Base-by-base conservation (phyloP, 441 rosid species). In the Cnidoscolus chayamansa region DNA sequence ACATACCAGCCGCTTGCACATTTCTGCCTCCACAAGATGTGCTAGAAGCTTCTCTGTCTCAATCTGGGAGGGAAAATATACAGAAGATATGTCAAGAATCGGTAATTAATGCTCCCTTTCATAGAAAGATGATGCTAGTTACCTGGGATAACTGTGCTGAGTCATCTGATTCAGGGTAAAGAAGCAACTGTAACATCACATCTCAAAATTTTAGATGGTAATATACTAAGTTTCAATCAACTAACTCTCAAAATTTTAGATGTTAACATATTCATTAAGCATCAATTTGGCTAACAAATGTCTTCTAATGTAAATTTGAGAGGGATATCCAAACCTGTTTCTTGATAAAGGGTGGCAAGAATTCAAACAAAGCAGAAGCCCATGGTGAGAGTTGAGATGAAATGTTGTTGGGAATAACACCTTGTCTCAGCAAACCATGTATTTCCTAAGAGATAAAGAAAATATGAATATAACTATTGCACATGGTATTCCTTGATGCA, bases 101-200 rank as follows among this genome's bases (percentile, higher is more conserved):
- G 56, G 30, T 53, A 65, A 37, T 1, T 35, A 8, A 45, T 2
- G 31, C 53, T 64, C 63, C 43, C 16, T 25, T 65, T 17, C 30
- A 65, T n/a, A 53, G 69, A 58, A 30, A 76, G 68, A 72, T 35
- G 65, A 72, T 65, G 47, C 67, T 66, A 67, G 48, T 72, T 82
- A 96, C 99, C 97, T 96, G 99, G 72, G 99, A 96, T 81, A 96
- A 74, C 86, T 93, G 99, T 32, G 99, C 99, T 63, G 99, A 93
- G 82, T 96, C 97, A 85, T 96, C 98, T 70, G 98, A 96, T 83
- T 93, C 99, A 11, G 98, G 97, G 76, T 74, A 80, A 67, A 96
- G 99, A 75, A 96, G 98, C 60, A 96, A 83, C 99, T 96, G 92
- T 19, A 74, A 60, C 72, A 83, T 70, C 11, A 76, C 65, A 81